These are phyloP conservation scores for Zygosaccharomyces siamensis DNA, from an alignment of 805 yeast genomes.

Conservation along the genomic window DNA sequence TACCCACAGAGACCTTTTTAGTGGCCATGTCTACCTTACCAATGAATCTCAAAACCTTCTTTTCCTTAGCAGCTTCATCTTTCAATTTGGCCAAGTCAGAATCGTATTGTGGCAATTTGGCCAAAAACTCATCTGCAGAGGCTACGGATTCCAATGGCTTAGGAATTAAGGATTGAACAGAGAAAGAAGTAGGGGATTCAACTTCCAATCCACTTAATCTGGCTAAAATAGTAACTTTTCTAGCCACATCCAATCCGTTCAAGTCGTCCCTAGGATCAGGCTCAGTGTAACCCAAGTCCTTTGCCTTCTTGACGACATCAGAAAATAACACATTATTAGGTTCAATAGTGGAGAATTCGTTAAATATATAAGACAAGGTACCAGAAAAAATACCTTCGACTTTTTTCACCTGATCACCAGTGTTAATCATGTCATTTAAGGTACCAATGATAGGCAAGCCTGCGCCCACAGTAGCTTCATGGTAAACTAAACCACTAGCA, in stretches of 20 bases:
- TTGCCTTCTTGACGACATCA: constrained; percentile 84
- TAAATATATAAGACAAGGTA: constrained; percentile 90
- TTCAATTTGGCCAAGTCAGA: constrained; percentile 70
- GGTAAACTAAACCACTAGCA: constrained; percentile 72
- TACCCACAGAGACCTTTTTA: constrained; percentile 74
- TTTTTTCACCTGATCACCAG: constrained; percentile 89
- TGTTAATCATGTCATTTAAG: constrained; percentile 77
- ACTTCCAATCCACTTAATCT: constrained; percentile 85
- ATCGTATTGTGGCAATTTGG: constrained; percentile 78
- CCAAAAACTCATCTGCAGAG: constrained; percentile 73
- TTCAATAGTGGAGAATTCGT: constrained; percentile 74
- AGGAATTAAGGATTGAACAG: constrained; percentile 92
- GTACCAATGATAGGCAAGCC: constrained; percentile 93
- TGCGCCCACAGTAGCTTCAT: constrained; percentile 98
- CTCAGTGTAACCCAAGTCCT: constrained; percentile 90
- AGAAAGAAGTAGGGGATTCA: constrained; percentile 85
- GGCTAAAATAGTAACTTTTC: constrained; percentile 94
- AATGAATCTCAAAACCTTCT: constrained; percentile 87
- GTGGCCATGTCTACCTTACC: constrained; percentile 80
- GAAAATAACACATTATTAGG: constrained; percentile 70
- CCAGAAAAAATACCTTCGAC: constrained; percentile 98
- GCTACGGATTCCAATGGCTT: constrained; percentile 68
- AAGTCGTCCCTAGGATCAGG: constrained; percentile 99
- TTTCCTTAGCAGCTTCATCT: constrained; percentile 72
- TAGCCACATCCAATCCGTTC: constrained; percentile 96